Percentiles rank a stretch among this genome's conserved stretches.
These are phyloP conservation scores for Haematococcus lacustris DNA, from an alignment of 139 green algal genomes.

Conservation along the genomic window DNA sequence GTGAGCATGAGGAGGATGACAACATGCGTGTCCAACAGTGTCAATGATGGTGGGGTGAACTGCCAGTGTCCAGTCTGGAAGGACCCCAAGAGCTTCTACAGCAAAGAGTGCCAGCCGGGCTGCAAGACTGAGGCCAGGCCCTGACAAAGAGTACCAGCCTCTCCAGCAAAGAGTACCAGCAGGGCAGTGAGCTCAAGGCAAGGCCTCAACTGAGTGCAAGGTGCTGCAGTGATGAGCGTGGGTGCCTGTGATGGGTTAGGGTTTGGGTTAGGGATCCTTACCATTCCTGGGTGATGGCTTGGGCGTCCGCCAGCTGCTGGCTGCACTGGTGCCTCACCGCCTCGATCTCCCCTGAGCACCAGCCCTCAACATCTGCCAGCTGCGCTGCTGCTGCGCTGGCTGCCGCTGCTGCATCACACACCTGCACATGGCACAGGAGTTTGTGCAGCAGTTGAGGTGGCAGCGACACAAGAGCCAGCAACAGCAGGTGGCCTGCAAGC, in stretches of 20 bases:
- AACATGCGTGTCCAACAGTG: neutral
- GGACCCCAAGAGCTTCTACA: neutral
- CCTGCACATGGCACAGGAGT: neutral
- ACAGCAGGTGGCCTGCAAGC: neutral
- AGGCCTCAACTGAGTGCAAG: neutral
- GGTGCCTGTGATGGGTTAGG: neutral
- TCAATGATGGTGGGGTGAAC: neutral
- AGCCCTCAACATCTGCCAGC: slow-evolving; percentile 6
- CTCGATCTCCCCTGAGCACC: slow-evolving; percentile 9
- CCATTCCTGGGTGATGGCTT: slow-evolving; percentile 10
- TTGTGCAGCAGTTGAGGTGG: neutral
- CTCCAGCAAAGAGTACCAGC: too few relatives aligned
- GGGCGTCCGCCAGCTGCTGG: neutral
- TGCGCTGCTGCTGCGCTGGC: too few relatives aligned
- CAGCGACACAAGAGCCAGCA: neutral
- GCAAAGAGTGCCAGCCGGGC: too few relatives aligned
- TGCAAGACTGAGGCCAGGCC: neutral
- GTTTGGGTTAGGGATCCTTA: neutral
- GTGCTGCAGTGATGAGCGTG: neutral
- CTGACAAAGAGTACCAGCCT: neutral
- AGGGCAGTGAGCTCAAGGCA: neutral
- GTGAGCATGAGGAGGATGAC: neutral
- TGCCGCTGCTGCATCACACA: neutral
- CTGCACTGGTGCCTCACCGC: slow-evolving; percentile 1
- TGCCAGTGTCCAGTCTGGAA: neutral